Evolutionary conservation across 108 stramenopile species (phyloP).

Genomic region (Cyclotella distinguenda): DNA sequence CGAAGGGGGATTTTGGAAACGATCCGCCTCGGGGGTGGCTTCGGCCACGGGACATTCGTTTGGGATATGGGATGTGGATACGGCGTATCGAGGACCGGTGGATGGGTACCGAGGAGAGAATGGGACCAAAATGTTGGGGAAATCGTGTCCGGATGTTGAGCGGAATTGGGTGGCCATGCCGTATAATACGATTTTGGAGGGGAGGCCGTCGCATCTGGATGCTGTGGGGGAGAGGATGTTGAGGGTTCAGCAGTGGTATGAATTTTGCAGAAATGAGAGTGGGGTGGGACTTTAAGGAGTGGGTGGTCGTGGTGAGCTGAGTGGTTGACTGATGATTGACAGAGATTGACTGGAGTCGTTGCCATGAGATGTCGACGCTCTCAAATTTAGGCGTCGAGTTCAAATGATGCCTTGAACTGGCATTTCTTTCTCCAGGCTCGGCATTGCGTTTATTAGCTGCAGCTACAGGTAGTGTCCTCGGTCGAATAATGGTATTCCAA

Average conservation of each 20-base stretch:
- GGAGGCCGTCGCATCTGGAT: not conserved
- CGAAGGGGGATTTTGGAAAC: constrained; percentile 15
- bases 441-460: no score
- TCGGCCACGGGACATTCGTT: constrained; percentile 18
- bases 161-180: constrained; percentile 27
- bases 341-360: no score
- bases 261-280: constrained; percentile 21
- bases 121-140: not conserved
- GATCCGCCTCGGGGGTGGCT: constrained; percentile 4
- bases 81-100: constrained; percentile 14
- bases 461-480: no score
- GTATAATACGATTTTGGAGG: constrained; percentile 5
- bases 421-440: no score
- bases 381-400: no score
- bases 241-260: constrained; percentile 19
- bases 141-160: not conserved
- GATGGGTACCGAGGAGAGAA: constrained; percentile 1
- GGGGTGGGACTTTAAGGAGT: no score
- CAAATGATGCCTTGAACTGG: no score
- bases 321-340: no score
- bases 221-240: not conserved
- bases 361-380: no score
- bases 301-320: no score
- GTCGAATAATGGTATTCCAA: no score
- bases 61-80: constrained; percentile 22